Evolutionary conservation across 305 asterid species (phyloP).

Genomic region (Solanum hybrid): DNA sequence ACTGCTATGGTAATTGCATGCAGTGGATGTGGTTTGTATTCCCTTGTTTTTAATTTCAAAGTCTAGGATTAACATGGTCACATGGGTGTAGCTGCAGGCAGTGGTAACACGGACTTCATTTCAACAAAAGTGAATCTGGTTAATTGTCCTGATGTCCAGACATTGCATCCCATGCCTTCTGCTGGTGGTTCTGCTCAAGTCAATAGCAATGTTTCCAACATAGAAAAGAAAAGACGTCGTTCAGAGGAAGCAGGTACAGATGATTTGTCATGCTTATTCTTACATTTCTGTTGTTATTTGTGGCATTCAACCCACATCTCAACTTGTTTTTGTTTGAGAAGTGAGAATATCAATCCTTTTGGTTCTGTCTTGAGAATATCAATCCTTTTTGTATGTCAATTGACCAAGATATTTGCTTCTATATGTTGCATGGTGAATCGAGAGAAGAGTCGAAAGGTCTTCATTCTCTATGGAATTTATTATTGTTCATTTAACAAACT

Average conservation of each 20-base stretch:
- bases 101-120: background rate
- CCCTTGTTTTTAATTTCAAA: background rate
- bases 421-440: background rate
- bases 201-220: background rate
- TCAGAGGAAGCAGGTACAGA: background rate
- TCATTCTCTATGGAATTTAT: background rate
- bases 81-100: background rate
- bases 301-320: background rate
- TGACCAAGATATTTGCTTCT: background rate
- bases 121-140: background rate
- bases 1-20: background rate
- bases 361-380: background rate
- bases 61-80: background rate
- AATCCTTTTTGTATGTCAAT: background rate
- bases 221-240: background rate
- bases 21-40: background rate
- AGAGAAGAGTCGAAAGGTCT: background rate
- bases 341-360: background rate
- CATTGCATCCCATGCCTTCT: background rate
- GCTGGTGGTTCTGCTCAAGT: background rate
- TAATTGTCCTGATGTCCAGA: background rate
- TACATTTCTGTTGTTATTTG: background rate
- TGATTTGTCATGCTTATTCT: background rate
- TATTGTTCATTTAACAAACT: background rate
- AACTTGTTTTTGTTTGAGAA: background rate